Conservation (phyloP, 2,329 filamentous ascomycete species). For the Exophiala alcalophila region DNA sequence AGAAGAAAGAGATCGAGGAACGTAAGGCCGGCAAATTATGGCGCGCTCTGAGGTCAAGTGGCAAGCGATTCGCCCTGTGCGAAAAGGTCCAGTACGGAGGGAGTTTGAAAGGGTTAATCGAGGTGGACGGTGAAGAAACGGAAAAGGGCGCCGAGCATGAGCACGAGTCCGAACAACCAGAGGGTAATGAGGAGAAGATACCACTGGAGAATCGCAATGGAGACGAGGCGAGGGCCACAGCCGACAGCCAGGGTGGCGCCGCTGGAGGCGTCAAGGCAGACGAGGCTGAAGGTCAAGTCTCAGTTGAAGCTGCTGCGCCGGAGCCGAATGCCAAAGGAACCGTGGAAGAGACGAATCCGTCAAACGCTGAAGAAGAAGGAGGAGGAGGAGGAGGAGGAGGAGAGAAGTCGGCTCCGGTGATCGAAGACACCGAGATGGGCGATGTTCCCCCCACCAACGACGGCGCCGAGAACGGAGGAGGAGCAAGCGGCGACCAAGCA, state of each 20-base stretch:
- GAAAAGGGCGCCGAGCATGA: constrained; percentile 10
- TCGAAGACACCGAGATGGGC: constrained; percentile 17
- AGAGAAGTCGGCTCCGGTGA: neutral
- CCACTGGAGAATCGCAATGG: no score
- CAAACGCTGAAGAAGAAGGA: no score
- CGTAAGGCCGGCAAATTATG: constrained; percentile 85
- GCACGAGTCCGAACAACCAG: constrained; percentile 1
- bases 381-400: no score
- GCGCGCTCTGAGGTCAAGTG: constrained; percentile 78
- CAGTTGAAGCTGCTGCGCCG: no score
- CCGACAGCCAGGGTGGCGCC: no score
- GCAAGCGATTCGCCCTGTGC: constrained; percentile 63
- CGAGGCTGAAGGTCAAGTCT: no score
- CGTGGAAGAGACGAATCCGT: no score
- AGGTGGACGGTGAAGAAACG: constrained; percentile 7
- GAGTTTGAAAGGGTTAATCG: constrained; percentile 51
- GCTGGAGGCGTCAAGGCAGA: no score
- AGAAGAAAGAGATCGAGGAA: constrained; percentile 59
- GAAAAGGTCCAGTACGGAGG: constrained; percentile 84
- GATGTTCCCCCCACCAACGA: constrained; percentile 6
- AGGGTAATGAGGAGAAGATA: constrained; percentile 1
- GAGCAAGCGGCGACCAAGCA: constrained; percentile 4
- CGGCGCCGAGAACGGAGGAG: constrained; percentile 1
- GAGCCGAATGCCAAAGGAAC: no score
- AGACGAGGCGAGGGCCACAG: no score